Percentiles rank a stretch among this genome's conserved stretches.
Conservation (phyloP, 371 early-diverging fungal genomes). For the Mucor sp. region DNA sequence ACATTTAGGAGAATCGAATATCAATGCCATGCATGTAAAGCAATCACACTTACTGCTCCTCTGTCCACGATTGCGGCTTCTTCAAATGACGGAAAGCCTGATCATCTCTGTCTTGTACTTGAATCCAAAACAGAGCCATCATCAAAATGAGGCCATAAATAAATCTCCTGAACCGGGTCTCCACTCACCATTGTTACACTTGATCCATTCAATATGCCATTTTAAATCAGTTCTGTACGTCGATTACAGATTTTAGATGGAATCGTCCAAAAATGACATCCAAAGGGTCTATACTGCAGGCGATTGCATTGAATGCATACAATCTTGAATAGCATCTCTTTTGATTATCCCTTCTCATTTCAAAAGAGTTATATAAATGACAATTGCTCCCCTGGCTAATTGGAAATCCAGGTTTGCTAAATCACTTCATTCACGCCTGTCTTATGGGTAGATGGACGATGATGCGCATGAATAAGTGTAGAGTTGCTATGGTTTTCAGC, state of each 20-base stretch:
- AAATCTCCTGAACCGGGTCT: conserved; percentile 79
- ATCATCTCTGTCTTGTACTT: conserved; percentile 85
- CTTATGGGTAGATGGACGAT: no score
- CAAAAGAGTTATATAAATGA: no score
- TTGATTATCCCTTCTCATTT: no score
- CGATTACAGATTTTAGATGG: conserved; percentile 82
- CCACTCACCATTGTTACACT: conserved; percentile 81
- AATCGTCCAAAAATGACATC: conserved; percentile 83
- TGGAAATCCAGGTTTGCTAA: no score
- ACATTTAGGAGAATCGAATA: no score
- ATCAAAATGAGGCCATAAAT: conserved; percentile 80
- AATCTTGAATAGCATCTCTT: no score
- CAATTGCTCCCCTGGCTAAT: no score
- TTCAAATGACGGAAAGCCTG: conserved; percentile 47
- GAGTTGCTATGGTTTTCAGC: no score
- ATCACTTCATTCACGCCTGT: no score
- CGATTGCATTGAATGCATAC: conserved; percentile 52
- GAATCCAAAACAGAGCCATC: conserved; percentile 78
- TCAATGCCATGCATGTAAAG: background rate
- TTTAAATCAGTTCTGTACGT: conserved; percentile 51
- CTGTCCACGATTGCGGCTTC: conserved; percentile 26
- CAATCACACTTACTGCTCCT: conserved; percentile 13
- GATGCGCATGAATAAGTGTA: no score
- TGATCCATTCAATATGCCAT: conserved; percentile 57
- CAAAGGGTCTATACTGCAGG: conserved; percentile 59